Evolutionary conservation across 108 stramenopile species (phyloP).

Genomic region (Schizochytrium sp.): DNA sequence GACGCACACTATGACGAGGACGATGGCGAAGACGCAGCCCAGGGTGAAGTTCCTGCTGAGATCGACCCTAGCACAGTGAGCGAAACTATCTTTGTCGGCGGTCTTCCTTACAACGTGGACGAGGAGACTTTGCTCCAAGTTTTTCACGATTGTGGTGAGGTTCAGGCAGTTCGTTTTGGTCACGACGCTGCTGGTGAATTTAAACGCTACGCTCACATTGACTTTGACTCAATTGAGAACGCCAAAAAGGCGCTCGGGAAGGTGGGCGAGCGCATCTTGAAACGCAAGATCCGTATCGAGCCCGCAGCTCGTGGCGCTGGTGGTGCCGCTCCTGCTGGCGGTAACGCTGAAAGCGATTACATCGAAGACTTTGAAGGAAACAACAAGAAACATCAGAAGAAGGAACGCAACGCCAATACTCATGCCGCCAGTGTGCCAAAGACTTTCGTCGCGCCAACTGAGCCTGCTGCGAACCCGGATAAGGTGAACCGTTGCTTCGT

Average conservation of each 20-base stretch:
- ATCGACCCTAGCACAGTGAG: not conserved
- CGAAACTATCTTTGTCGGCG: conserved; percentile 34
- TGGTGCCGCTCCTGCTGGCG: not conserved
- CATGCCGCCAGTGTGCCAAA: not conserved
- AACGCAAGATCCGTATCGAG: conserved; percentile 48
- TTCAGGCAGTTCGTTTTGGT: conserved; percentile 47
- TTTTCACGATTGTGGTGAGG: conserved; percentile 50
- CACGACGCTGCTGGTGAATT: conserved; percentile 32
- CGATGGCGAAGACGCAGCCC: conserved; percentile 65
- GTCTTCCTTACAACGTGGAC: conserved; percentile 58
- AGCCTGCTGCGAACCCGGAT: conserved; percentile 77
- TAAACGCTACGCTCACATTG: conserved; percentile 52
- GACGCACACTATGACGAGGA: not conserved
- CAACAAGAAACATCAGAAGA: not conserved
- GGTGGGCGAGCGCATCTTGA: conserved; percentile 18
- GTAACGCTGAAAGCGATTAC: not conserved
- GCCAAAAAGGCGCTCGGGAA: conserved; percentile 30
- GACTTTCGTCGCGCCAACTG: conserved; percentile 76
- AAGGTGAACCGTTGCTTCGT: conserved; percentile 67
- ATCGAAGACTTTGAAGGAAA: conserved; percentile 70
- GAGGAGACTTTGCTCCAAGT: conserved; percentile 61
- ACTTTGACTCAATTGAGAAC: conserved; percentile 14
- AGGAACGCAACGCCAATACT: not conserved
- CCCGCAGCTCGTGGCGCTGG: conserved; percentile 51
- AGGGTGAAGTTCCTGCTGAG: conserved; percentile 64